Conservation (phyloP, 2,329 filamentous ascomycete genomes). For the Penicillium palitans region DNA sequence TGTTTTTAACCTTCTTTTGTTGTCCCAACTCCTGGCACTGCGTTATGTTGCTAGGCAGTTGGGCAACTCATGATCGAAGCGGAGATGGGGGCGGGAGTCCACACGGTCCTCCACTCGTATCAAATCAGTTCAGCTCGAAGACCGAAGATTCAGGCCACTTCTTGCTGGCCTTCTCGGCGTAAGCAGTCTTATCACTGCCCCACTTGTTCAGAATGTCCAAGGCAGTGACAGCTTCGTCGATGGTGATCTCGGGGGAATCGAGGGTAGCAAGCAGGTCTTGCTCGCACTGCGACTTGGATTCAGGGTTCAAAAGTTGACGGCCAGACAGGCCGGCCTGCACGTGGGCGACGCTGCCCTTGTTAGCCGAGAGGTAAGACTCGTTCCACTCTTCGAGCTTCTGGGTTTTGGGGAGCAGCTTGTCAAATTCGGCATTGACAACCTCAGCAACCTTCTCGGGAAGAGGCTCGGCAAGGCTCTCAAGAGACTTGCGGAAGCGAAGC, state of each 20-base stretch:
- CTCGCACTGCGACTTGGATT: slow-evolving; percentile 58
- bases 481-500: slow-evolving; percentile 65
- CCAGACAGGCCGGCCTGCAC: slow-evolving; percentile 64
- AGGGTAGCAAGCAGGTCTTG: slow-evolving; percentile 63
- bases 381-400: slow-evolving; percentile 65
- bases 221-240: slow-evolving; percentile 59
- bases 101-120: not conserved
- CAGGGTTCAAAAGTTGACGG: slow-evolving; percentile 59
- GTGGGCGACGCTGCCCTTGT: slow-evolving; percentile 63
- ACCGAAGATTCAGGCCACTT: slow-evolving; percentile 45
- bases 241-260: slow-evolving; percentile 51
- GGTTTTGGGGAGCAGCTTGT: slow-evolving; percentile 56
- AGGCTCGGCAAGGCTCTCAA: slow-evolving; percentile 59
- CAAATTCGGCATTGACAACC: slow-evolving; percentile 69
- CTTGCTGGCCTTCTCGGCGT: slow-evolving; percentile 43
- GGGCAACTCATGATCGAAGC: slow-evolving; percentile 1
- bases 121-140: slow-evolving; percentile 32
- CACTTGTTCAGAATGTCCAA: slow-evolving; percentile 54
- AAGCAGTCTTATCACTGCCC: slow-evolving; percentile 55
- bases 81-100: not conserved
- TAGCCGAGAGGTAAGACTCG: slow-evolving; percentile 61
- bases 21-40: not conserved
- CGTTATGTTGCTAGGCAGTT: not conserved
- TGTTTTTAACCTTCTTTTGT: not conserved
- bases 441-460: slow-evolving; percentile 66